Evolutionary conservation across 495 filamentous ascomycete genomes (phyloP).

Genomic region (Polyplosphaeria fusca): DNA sequence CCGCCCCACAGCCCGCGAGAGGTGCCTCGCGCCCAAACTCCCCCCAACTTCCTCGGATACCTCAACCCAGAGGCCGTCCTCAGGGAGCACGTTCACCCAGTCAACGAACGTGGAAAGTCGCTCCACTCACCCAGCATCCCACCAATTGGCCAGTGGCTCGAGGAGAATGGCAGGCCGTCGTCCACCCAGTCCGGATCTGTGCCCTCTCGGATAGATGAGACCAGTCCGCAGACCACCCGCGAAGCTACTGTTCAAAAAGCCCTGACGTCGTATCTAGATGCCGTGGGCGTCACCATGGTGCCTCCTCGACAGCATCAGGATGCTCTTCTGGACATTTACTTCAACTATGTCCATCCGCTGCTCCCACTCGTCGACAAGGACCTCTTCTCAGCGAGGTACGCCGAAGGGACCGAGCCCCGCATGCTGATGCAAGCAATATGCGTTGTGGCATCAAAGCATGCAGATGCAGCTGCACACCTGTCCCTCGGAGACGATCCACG

Average conservation of each 20-base stretch:
- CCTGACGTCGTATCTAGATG: conserved; percentile 32
- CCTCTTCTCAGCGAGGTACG: conserved; percentile 30
- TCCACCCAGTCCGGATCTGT: conserved; percentile 8
- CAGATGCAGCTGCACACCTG: conserved; percentile 33
- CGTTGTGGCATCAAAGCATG: conserved; percentile 40
- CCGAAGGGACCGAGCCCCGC: conserved; percentile 26
- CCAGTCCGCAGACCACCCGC: conserved; percentile 18
- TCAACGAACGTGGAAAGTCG: conserved; percentile 19
- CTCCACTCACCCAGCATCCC: conserved; percentile 13
- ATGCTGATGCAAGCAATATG: conserved; percentile 41
- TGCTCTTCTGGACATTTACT: conserved; percentile 40
- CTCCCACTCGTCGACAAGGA: conserved; percentile 39
- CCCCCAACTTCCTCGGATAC: conserved; percentile 36
- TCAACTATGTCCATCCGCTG: conserved; percentile 39
- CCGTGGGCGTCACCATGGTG: conserved; percentile 29
- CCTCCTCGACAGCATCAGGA: conserved; percentile 31
- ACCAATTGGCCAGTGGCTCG: conserved; percentile 32
- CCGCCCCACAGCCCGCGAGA: conserved; percentile 17
- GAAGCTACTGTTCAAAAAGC: conserved; percentile 27
- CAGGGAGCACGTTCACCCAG: conserved; percentile 24
- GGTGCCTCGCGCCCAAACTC: conserved; percentile 21
- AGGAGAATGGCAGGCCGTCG: conserved; percentile 13
- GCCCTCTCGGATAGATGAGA: conserved; percentile 9
- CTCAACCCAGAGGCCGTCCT: conserved; percentile 37
- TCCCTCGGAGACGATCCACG: conserved; percentile 24